These are phyloP conservation scores for Plantago ovata DNA, from an alignment of 257 asterid species.

Conservation along the genomic window DNA sequence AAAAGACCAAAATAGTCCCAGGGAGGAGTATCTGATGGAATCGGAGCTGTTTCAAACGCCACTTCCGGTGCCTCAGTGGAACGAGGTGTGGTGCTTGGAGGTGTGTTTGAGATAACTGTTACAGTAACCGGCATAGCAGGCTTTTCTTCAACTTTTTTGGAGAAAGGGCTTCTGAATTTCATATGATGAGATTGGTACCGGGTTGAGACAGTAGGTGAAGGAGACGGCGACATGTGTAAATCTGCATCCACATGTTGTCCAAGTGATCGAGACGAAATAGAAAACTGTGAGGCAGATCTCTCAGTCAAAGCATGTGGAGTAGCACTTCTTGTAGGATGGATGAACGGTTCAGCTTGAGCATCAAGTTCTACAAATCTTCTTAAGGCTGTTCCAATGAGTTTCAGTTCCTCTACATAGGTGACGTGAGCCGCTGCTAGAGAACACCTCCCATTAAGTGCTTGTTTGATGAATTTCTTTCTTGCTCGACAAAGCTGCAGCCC, in stretches of 20 bases:
- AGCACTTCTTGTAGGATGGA: slow-evolving; percentile 38
- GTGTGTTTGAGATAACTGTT: slow-evolving; percentile 58
- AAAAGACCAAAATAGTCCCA: slow-evolving; percentile 94
- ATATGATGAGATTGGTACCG: slow-evolving; percentile 53
- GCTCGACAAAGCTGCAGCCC: slow-evolving; percentile 90
- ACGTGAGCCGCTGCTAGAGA: slow-evolving; percentile 80
- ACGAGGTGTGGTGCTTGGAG: slow-evolving; percentile 58
- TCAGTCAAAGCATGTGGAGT: slow-evolving; percentile 39
- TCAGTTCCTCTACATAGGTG: slow-evolving; percentile 66
- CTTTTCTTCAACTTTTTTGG: slow-evolving; percentile 80
- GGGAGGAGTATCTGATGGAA: slow-evolving; percentile 53
- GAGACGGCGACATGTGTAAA: slow-evolving; percentile 49
- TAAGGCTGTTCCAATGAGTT: slow-evolving; percentile 58
- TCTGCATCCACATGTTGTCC: slow-evolving; percentile 48
- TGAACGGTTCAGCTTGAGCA: slow-evolving; percentile 43
- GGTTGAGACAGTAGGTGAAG: slow-evolving; percentile 48
- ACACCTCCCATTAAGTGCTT: slow-evolving; percentile 93
- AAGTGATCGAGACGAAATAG: slow-evolving; percentile 54
- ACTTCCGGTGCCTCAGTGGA: slow-evolving; percentile 46
- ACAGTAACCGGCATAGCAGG: slow-evolving; percentile 47
- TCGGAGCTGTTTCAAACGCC: slow-evolving; percentile 24
- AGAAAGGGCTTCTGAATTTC: slow-evolving; percentile 62
- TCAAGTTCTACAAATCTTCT: slow-evolving; percentile 75
- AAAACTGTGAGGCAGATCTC: slow-evolving; percentile 55
- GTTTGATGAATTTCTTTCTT: slow-evolving; percentile 84